Evolutionary conservation across 1,284 basidiomycete species (phyloP).

Genomic region (Psilocybe mexicana): DNA sequence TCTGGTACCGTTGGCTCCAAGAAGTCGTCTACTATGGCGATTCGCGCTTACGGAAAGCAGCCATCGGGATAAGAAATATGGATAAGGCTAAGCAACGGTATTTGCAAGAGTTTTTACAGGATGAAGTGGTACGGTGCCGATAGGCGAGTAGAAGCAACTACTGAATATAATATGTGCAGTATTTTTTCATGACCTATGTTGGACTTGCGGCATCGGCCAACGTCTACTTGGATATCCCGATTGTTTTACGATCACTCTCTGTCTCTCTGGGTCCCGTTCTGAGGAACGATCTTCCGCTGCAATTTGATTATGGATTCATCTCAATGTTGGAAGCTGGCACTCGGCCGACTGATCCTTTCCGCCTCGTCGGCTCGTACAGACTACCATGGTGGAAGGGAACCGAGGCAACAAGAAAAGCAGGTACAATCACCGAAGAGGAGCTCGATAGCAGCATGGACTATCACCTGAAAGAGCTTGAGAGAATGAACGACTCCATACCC

Average conservation of each 20-base stretch:
- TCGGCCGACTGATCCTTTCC: not conserved
- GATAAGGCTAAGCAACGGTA: not conserved
- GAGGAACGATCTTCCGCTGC: not conserved
- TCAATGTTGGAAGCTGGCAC: not conserved
- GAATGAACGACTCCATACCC: too few relatives aligned
- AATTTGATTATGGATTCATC: not conserved
- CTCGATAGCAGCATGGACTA: too few relatives aligned
- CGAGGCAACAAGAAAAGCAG: too few relatives aligned
- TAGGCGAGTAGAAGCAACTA: not conserved
- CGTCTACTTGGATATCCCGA: not conserved
- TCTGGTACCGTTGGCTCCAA: not conserved
- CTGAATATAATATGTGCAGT: not conserved
- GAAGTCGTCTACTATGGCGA: conserved; percentile 6
- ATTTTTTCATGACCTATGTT: not conserved
- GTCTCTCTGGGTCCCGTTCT: not conserved
- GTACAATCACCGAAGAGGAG: too few relatives aligned
- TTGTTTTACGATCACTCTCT: not conserved
- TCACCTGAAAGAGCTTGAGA: too few relatives aligned
- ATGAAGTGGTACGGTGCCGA: not conserved
- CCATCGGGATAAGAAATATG: not conserved
- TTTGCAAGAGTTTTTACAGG: not conserved
- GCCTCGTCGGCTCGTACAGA: not conserved
- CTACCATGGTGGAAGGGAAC: not conserved
- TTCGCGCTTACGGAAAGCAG: not conserved
- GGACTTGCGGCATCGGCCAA: not conserved